Evolutionary conservation across 129 eudicot genomes (phyloP), one percentile per base, ranked within the genome.

Genomic region (Pittosporum tobira): DNA sequence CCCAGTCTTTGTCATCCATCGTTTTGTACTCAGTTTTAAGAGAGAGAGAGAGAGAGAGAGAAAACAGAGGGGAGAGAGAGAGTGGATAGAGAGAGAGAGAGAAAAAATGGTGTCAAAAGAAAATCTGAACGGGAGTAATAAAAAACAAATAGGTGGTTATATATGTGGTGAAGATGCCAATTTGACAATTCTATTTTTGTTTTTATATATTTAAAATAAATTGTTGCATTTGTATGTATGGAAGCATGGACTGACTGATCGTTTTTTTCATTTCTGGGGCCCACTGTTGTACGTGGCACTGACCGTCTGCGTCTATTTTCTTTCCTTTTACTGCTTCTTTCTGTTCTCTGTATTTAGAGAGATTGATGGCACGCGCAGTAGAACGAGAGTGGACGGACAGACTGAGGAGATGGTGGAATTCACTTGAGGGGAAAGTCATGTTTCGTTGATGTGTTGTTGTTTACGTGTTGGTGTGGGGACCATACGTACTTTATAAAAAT

Each of bases 1-100:
- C 48, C 91, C 91, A 83, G 31, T 83, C 71, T 26, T 70, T 75
- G 30, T 70, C 76, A 30, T 42, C 40, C 80, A 75, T 71, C 3
- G 11, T 16, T 29, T 16, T 29, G 18, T 48, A 16, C 67, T 40
- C 25, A 43, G 43, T 57, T 50, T 55, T 48, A 53, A 1, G 31
- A 25, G 56, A 28, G 60, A 30, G 51, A 54, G 58, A 1, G 31
- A 25, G 56, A 28, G 60, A 30, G 51, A 60, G 46, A 25, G 37
- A 62, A 30, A 56, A 44, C 2, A 29, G 46, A 49, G 58, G 60
- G 38, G 55, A 54, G 30, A 12, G 34, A 28, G 60, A 25, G 36
- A 42, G 48, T 31, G 28, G 43, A 24, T 60, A 22, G 24, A 38
- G 51, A 47, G 2, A 47, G 31, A 44, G 40, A 13, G 65, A 31